A percentile compares a stretch with the other conserved stretches of the same genome.
Evolutionary conservation across 2,329 filamentous ascomycete species (phyloP).

Genomic region (Furcasterigmium furcatum): DNA sequence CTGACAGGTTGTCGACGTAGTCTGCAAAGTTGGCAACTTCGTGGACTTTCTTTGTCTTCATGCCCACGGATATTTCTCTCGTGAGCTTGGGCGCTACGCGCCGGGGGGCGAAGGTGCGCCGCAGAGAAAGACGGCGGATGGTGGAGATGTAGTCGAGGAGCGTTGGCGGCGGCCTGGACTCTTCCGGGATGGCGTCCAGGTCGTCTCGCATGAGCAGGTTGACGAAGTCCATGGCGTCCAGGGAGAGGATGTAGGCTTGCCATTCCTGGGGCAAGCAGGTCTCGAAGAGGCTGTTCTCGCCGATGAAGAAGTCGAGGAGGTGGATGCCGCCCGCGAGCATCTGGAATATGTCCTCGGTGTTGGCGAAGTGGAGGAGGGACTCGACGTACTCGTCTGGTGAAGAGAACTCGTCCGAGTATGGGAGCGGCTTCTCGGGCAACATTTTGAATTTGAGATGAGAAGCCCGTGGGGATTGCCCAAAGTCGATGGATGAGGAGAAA

Average conservation of each 20-base stretch:
- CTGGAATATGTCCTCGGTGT: slow-evolving; percentile 72
- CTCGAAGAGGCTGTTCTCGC: slow-evolving; percentile 78
- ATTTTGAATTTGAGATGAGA: slow-evolving; percentile 23
- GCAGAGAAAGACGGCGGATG: slow-evolving; percentile 67
- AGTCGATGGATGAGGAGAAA: not conserved
- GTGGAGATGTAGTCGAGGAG: slow-evolving; percentile 70
- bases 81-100: slow-evolving; percentile 55
- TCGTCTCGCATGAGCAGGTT: slow-evolving; percentile 81
- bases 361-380: slow-evolving; percentile 72
- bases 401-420: slow-evolving; percentile 66
- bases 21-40: slow-evolving; percentile 90
- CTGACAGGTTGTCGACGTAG: slow-evolving; percentile 65
- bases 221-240: slow-evolving; percentile 72
- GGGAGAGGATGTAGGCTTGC: slow-evolving; percentile 71
- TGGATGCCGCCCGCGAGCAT: slow-evolving; percentile 96
- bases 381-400: slow-evolving; percentile 75
- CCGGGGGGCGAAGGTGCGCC: slow-evolving; percentile 52
- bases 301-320: slow-evolving; percentile 93
- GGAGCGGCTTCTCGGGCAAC: slow-evolving; percentile 56
- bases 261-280: slow-evolving; percentile 75
- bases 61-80: slow-evolving; percentile 75
- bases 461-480: no score
- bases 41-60: slow-evolving; percentile 95
- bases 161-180: slow-evolving; percentile 42
- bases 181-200: slow-evolving; percentile 37